Conservation (phyloP, 768 basidiomycete species). For the Kwoniella europaea region DNA sequence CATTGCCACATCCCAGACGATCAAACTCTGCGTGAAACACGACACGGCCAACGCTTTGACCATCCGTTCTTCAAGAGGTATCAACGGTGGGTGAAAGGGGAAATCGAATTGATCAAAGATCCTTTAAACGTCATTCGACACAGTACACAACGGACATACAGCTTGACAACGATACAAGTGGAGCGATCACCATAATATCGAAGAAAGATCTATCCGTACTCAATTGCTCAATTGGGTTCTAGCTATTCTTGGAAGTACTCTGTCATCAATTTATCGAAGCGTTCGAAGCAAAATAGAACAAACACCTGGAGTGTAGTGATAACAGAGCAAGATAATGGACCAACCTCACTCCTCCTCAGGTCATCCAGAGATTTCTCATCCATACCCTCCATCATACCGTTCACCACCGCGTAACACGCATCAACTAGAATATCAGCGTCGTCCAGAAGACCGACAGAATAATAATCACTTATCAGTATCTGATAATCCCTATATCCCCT, state of each 20-base stretch:
- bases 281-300: no score
- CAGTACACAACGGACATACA: background rate
- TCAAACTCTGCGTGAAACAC: background rate
- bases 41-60: background rate
- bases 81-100: background rate
- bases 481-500: slow-evolving; percentile 16
- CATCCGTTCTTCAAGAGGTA: background rate
- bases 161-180: background rate
- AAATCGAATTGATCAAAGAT: background rate
- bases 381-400: slow-evolving; percentile 34
- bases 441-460: slow-evolving; percentile 14
- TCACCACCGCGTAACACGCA: background rate
- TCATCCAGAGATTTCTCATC: slow-evolving; percentile 23
- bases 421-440: slow-evolving; percentile 11
- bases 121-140: background rate
- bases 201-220: background rate
- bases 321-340: background rate
- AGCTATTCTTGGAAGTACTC: background rate
- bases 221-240: background rate
- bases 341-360: background rate
- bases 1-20: background rate
- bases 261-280: no score
- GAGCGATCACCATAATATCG: background rate
- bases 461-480: slow-evolving; percentile 4
- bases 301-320: no score